phyloP scores from a whole-genome alignment of 2,329 filamentous ascomycete genomes.

The Bipolaris bicolor region DNA sequence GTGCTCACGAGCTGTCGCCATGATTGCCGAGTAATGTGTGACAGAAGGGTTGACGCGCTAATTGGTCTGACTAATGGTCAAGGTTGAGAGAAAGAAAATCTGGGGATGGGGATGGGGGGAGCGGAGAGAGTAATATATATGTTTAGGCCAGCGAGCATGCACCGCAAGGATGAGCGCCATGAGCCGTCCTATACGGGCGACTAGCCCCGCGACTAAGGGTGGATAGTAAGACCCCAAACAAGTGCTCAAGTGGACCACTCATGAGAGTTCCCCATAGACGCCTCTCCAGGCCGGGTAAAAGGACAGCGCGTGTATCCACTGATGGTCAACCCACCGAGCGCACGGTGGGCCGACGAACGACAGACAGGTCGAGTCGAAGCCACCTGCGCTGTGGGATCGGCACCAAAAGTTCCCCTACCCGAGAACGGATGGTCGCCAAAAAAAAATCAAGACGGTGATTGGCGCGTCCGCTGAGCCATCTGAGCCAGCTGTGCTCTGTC shows the following conservation, averaged over 20 bases:
- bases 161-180: conserved; percentile 36
- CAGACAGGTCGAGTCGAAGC: conserved; percentile 28
- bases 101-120: conserved; percentile 44
- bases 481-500: conserved; percentile 12
- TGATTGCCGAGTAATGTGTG: conserved; percentile 32
- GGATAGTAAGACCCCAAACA: conserved; percentile 40
- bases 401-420: conserved; percentile 31
- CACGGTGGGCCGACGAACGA: conserved; percentile 28
- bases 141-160: conserved; percentile 26
- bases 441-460: conserved; percentile 26
- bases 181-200: conserved; percentile 30
- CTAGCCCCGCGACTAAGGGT: conserved; percentile 29
- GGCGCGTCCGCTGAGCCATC: conserved; percentile 33
- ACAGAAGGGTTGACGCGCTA: background rate
- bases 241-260: conserved; percentile 38
- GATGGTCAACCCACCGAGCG: conserved; percentile 31
- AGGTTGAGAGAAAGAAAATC: conserved; percentile 17
- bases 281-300: conserved; percentile 45
- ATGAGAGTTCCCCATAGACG: conserved; percentile 38
- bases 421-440: conserved; percentile 38
- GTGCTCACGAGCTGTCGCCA: conserved; percentile 53
- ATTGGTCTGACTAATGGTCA: conserved; percentile 2
- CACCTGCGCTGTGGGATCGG: conserved; percentile 35
- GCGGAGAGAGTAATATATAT: conserved; percentile 43
- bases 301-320: conserved; percentile 31